Conservation (phyloP, 768 basidiomycete species). For the Lactifluus rugatus region DNA sequence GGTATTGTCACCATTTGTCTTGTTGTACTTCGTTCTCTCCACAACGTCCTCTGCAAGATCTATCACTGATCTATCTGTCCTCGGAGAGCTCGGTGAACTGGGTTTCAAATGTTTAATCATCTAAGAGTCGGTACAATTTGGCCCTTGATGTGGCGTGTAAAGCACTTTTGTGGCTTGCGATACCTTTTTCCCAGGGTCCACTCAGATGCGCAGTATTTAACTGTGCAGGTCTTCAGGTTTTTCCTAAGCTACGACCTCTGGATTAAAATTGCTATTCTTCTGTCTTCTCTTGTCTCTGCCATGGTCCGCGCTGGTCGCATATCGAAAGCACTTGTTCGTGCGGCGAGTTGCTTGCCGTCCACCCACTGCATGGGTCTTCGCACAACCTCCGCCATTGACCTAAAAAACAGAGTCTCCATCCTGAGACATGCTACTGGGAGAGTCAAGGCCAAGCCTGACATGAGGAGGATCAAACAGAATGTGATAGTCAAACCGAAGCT, state of each 20-base stretch:
- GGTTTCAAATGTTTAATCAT: neutral
- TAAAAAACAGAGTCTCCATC: neutral
- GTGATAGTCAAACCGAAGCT: neutral
- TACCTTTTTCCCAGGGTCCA: neutral
- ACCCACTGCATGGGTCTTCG: neutral
- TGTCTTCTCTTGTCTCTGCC: neutral
- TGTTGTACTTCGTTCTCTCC: neutral
- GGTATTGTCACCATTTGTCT: neutral
- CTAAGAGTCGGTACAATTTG: neutral
- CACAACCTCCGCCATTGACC: neutral
- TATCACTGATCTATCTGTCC: no score
- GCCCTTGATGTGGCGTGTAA: neutral
- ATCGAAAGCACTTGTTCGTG: neutral
- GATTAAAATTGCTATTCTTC: neutral
- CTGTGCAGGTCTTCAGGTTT: neutral
- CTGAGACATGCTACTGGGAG: neutral
- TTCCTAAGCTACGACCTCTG: neutral
- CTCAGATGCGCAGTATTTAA: neutral
- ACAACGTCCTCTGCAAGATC: neutral
- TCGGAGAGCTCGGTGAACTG: neutral
- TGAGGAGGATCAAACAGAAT: neutral
- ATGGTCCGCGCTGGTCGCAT: neutral
- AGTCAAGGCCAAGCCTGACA: neutral
- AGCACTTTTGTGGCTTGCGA: neutral
- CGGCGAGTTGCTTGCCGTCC: neutral